phyloP scores from a whole-genome alignment of 164 flowering plant species.

The Nymphaea colorata region DNA sequence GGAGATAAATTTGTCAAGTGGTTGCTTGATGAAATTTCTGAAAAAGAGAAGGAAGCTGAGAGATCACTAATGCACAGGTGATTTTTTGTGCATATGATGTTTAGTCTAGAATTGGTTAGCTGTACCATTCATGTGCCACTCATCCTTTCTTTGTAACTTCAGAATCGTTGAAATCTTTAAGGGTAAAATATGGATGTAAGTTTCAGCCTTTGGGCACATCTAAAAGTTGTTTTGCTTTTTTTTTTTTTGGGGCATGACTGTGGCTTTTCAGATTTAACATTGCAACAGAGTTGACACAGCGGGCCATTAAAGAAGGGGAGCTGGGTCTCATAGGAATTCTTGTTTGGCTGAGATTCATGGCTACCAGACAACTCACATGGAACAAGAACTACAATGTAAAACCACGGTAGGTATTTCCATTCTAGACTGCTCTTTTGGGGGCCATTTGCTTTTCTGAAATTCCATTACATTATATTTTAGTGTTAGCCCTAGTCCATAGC shows the following conservation, averaged over 20 bases:
- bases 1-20: conserved; percentile 20
- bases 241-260: too few relatives aligned
- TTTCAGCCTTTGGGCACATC: too few relatives aligned
- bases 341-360: conserved; percentile 99
- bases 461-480: too few relatives aligned
- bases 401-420: conserved; percentile 55
- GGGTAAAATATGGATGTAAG: too few relatives aligned
- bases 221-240: too few relatives aligned
- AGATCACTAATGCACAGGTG: conserved; percentile 46
- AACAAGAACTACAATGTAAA: conserved; percentile 97
- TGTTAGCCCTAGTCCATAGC: too few relatives aligned
- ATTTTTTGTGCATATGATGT: neutral
- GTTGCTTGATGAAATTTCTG: conserved; percentile 33
- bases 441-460: too few relatives aligned
- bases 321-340: conserved; percentile 87
- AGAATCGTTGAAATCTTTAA: too few relatives aligned
- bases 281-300: conserved; percentile 77
- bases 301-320: conserved; percentile 66
- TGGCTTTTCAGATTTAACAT: conserved; percentile 61
- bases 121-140: too few relatives aligned
- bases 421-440: too few relatives aligned
- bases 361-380: conserved; percentile 97
- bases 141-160: too few relatives aligned
- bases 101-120: too few relatives aligned
- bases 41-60: conserved; percentile 32